phyloP scores from a whole-genome alignment of 1,139 yeast species.

The Diutina ranongensis region DNA sequence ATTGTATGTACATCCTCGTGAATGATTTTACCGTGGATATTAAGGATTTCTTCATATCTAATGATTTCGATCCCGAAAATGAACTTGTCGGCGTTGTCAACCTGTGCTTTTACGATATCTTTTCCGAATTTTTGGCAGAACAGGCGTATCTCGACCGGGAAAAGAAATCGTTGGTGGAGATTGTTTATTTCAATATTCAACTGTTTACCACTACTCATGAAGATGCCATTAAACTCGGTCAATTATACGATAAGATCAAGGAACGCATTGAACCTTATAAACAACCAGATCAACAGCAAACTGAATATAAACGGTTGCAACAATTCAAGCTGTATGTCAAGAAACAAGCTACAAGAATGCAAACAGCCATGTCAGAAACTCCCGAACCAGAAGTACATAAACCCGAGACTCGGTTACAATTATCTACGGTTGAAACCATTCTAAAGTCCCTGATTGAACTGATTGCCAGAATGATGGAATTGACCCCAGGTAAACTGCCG shows the following conservation, averaged over 20 bases:
- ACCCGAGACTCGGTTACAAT: not conserved
- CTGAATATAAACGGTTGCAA: conserved; percentile 1
- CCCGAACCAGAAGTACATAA: not conserved
- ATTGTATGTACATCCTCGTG: conserved; percentile 48
- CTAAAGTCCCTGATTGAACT: conserved; percentile 70
- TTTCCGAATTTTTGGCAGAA: conserved; percentile 59
- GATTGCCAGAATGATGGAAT: conserved; percentile 65
- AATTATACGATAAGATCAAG: not conserved
- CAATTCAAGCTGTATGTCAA: conserved; percentile 4
- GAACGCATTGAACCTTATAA: not conserved
- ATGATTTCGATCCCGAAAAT: conserved; percentile 31
- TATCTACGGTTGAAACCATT: conserved; percentile 44
- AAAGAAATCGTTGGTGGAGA: conserved; percentile 55
- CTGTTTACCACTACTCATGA: conserved; percentile 43
- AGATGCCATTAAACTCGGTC: conserved; percentile 21
- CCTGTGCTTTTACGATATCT: conserved; percentile 60
- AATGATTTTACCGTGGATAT: conserved; percentile 57
- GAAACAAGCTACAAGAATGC: not conserved
- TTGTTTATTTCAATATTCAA: conserved; percentile 40
- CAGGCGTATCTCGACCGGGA: conserved; percentile 65
- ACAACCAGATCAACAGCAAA: not conserved
- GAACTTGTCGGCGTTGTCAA: conserved; percentile 51
- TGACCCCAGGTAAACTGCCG: conserved; percentile 53
- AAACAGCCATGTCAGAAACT: not conserved
- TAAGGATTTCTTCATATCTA: conserved; percentile 42